These are phyloP conservation scores for Diaporthe velutina DNA, from an alignment of 2,329 filamentous ascomycete genomes.

Conservation along the genomic window DNA sequence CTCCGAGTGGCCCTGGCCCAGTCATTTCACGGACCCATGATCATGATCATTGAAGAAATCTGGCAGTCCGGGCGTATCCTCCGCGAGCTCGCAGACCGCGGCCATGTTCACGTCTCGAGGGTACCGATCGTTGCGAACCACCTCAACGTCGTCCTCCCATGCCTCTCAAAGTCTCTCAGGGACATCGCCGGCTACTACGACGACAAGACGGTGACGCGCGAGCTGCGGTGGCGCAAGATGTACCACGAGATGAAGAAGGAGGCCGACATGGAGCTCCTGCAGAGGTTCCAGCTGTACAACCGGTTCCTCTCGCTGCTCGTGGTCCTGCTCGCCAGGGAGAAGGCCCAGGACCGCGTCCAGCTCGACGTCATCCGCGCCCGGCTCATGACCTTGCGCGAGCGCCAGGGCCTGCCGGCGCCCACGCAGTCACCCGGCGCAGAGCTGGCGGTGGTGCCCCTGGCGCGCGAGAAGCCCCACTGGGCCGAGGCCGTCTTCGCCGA, in stretches of 20 bases:
- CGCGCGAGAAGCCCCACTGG: conserved; percentile 66
- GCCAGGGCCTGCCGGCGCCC: conserved; percentile 58
- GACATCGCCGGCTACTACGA: conserved; percentile 67
- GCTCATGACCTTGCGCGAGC: conserved; percentile 65
- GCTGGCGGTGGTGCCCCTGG: conserved; percentile 35
- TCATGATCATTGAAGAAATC: conserved; percentile 62
- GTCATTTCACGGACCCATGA: conserved; percentile 60
- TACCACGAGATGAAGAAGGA: conserved; percentile 68
- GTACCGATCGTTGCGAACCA: conserved; percentile 66
- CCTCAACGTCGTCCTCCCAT: conserved; percentile 69
- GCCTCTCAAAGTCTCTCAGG: conserved; percentile 63
- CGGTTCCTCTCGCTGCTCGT: conserved; percentile 64
- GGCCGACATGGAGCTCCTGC: conserved; percentile 62
- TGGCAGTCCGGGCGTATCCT: conserved; percentile 59
- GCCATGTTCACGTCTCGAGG: conserved; percentile 63
- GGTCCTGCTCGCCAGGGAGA: conserved; percentile 65
- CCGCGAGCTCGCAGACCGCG: conserved; percentile 67
- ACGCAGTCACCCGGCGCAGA: conserved; percentile 16
- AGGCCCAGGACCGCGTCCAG: conserved; percentile 66
- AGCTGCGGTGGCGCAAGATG: conserved; percentile 70
- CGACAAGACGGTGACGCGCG: conserved; percentile 60
- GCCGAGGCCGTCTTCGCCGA: conserved; percentile 71
- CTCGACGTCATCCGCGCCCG: conserved; percentile 63
- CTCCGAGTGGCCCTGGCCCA: conserved; percentile 61
- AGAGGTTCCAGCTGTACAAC: conserved; percentile 69